A percentile compares a stretch with the other conserved stretches of the same genome.
Evolutionary conservation across 179 eudicot genomes (phyloP).

Genomic region (Kewa caespitosa): DNA sequence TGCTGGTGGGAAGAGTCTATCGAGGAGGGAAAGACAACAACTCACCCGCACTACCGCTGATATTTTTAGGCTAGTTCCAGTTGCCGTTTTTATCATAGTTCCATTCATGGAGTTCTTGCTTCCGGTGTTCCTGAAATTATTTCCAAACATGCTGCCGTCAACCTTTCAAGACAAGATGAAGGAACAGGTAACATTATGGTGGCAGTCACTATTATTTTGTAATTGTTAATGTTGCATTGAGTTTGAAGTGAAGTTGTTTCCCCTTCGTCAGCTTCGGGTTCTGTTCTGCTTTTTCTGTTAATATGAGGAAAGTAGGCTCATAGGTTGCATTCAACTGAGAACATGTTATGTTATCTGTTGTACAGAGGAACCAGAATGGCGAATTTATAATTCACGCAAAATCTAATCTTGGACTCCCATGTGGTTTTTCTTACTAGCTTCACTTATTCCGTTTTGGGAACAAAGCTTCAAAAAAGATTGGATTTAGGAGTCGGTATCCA

Average conservation of each 20-base stretch:
- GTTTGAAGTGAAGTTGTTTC: neutral
- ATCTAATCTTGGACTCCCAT: neutral
- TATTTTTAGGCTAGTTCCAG: conserved; percentile 89
- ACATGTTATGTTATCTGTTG: neutral
- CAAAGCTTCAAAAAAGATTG: neutral
- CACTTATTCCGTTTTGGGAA: neutral
- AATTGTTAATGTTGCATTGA: neutral
- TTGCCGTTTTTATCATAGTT: conserved; percentile 77
- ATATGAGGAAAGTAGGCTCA: neutral
- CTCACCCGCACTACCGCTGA: conserved; percentile 91
- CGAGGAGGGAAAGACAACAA: conserved; percentile 88
- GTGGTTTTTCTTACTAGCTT: neutral
- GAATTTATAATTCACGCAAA: neutral
- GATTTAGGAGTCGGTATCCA: neutral
- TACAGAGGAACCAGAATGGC: neutral
- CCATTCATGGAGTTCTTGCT: conserved; percentile 91
- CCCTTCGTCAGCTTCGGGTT: neutral
- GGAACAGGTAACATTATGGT: conserved; percentile 56
- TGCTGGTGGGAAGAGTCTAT: conserved; percentile 66
- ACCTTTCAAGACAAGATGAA: conserved; percentile 91
- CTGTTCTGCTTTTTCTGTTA: neutral
- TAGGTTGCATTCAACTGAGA: neutral
- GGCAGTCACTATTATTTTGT: conserved; percentile 9
- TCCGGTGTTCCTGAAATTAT: conserved; percentile 69
- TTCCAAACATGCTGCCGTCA: conserved; percentile 90